Base-by-base conservation (phyloP, 2,329 filamentous ascomycete species). In the Colletotrichum spaethianum region DNA sequence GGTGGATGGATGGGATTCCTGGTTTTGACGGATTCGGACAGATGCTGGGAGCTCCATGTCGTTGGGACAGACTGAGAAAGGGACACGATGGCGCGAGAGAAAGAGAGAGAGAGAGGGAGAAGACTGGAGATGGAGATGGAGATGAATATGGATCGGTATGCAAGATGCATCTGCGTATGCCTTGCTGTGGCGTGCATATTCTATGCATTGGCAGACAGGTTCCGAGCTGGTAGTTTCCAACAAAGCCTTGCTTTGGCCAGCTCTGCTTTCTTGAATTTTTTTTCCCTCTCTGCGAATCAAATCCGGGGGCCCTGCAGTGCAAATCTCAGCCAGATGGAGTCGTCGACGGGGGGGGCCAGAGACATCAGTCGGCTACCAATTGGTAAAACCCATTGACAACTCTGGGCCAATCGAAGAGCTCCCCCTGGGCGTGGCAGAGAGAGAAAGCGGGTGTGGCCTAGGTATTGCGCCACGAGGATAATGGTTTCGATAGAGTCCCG, bases 401-500 rank as follows among this genome's bases (percentile, higher is more conserved):
- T 33, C 11, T 38, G 53, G 33, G 20, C 53, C 20, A 56, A 23
- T 23, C 14, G 11, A 38, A 38, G 33, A 53, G 16, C 26, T 14
- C 26, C 18, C 14, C 6, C 28, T 8, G 28, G 14, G 50, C 44
- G 20, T 48, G 9, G 9, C 44, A 50, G 46, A 50, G 31, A 56
- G 31, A 20, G 28, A 31, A 16, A 33, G 16, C 7, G 16, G 7
- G 31, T 9, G 42, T 28, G 26, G n/a, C 26, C 33, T 36, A n/a
- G n/a, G n/a, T n/a, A n/a, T n/a, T n/a, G n/a, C n/a, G 8, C 31
- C 16, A 14, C 26, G 36, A 2, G 6, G 18, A 40, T 36, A 36
- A 56, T 46, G 20, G 61, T 36, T 64, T 23, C 40, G 6, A 63
- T 2, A 64, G 33, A 52, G 26, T 64, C 31, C 66, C 66, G 59